Base-by-base conservation (phyloP, 2,329 filamentous ascomycete genomes). In the Teratosphaeria destructans region DNA sequence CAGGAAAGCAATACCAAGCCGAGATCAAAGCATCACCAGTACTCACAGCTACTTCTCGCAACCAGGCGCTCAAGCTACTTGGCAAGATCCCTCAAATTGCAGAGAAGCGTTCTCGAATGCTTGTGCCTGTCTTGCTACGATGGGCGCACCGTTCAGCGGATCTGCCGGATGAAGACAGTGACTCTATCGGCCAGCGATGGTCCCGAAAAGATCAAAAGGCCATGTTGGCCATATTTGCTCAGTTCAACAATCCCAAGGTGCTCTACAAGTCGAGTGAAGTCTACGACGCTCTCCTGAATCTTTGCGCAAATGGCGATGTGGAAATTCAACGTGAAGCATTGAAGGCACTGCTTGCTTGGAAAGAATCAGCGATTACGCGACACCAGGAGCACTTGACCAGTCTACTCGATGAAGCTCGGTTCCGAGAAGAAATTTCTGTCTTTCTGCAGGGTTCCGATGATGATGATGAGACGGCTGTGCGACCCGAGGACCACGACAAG, bases 381-480 rank as follows among this genome's bases (percentile, higher is more conserved):
- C 96, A 97, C 69, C 85, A 91, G 67, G 91, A 96, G 66, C 90
- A 92, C 66, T 75, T 99, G 27, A 82, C 90, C 62, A 92, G 90
- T 66, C 79, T 99, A 1, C 82, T 97, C 8, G 94, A 99, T 65
- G 94, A 97, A 63, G 86, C 89, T 27, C 84, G 89, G 55, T 96
- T 97, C 75, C 90, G 91, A 69, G 94, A 97, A 68, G 93, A 97
- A 71, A 81, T 99, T n/a, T 87, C 90, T 0, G 85, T 94, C 4
- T 88, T 99, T 64, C 82, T 99, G 57, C 69, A 69, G 53, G 63
- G 63, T 14, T 62, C 60, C 23, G 59, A 62, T 10, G 83, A 87
- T 16, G 86, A 89, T 47, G 78, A 82, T 61, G 85, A 85, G 60
- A 23, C 43, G 19, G 55, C 27, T 29, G 75, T 86, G 58, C 87